Evolutionary conservation across 2,329 filamentous ascomycete genomes (phyloP).

Genomic region (Alternaria hordeiaustralica): DNA sequence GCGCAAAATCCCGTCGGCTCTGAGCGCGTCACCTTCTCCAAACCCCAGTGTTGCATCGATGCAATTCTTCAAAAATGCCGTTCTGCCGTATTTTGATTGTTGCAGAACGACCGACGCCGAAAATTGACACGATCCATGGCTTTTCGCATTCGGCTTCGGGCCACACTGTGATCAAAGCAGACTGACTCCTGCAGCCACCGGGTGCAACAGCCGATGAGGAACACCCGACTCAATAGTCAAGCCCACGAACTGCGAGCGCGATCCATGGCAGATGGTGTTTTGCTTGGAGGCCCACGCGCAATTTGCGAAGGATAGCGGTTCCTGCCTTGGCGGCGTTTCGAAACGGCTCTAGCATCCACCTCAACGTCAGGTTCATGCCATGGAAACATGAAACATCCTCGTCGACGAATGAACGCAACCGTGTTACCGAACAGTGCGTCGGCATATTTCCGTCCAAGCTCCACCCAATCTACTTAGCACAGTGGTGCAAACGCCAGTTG

Average conservation of each 20-base stretch:
- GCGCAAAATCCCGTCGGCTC: background rate
- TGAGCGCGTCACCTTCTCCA: background rate
- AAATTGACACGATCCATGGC: background rate
- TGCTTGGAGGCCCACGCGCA: constrained; percentile 6
- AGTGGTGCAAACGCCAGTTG: constrained; percentile 18
- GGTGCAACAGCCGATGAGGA: background rate
- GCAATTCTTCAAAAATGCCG: background rate
- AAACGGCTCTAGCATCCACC: constrained; percentile 24
- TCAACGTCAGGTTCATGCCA: constrained; percentile 19
- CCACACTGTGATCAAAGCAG: background rate
- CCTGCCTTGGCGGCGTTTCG: constrained; percentile 27
- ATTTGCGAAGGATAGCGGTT: constrained; percentile 6
- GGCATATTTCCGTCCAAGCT: constrained; percentile 19
- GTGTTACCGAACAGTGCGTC: constrained; percentile 4
- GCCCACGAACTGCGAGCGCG: background rate
- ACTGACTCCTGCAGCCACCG: background rate
- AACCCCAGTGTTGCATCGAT: background rate
- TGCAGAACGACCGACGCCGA: background rate
- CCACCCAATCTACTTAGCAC: constrained; percentile 35
- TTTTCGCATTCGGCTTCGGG: background rate
- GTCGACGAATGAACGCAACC: constrained; percentile 13
- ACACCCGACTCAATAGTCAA: background rate
- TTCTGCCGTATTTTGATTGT: background rate
- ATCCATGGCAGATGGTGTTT: constrained; percentile 3
- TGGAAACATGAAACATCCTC: constrained; percentile 11